phyloP scores from a whole-genome alignment of 164 flowering plant genomes.

The Stephania cephalantha region DNA sequence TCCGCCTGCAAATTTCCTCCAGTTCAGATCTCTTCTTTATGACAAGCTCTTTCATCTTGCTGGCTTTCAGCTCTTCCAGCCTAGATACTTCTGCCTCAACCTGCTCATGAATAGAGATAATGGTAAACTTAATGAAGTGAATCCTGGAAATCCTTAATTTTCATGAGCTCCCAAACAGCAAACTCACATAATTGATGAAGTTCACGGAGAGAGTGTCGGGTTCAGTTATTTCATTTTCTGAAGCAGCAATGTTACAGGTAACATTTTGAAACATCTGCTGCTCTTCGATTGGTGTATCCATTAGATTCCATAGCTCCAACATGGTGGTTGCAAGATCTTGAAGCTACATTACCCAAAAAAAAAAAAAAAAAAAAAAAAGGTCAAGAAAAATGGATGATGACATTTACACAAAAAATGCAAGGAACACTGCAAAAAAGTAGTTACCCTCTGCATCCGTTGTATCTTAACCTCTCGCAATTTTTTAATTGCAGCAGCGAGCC shows the following conservation, averaged over 20 bases:
- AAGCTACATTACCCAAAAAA: conserved; percentile 34
- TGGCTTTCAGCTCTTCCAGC: conserved; percentile 74
- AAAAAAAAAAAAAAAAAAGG: conserved; percentile 4
- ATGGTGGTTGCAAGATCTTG: conserved; percentile 66
- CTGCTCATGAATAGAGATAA: conserved; percentile 29
- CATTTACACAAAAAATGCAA: not conserved
- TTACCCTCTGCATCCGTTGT: conserved; percentile 60
- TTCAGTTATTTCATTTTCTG: conserved; percentile 60
- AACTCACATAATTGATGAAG: conserved; percentile 52
- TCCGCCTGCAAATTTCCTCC: conserved; percentile 68
- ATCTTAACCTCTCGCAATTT: conserved; percentile 47
- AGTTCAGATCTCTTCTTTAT: conserved; percentile 75
- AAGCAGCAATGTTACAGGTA: conserved; percentile 62
- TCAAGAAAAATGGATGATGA: not conserved
- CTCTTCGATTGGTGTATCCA: conserved; percentile 83
- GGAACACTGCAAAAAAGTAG: not conserved
- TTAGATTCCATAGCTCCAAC: conserved; percentile 78
- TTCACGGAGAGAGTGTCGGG: conserved; percentile 51
- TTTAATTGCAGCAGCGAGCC: conserved; percentile 34
- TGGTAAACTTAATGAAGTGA: not conserved
- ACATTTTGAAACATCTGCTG: conserved; percentile 67
- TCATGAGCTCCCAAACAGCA: not conserved
- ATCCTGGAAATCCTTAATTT: not conserved
- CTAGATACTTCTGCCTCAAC: conserved; percentile 79
- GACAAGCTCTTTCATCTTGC: conserved; percentile 95